Base-by-base conservation (phyloP, 208 protist species). In the Naegleria gruberi region DNA sequence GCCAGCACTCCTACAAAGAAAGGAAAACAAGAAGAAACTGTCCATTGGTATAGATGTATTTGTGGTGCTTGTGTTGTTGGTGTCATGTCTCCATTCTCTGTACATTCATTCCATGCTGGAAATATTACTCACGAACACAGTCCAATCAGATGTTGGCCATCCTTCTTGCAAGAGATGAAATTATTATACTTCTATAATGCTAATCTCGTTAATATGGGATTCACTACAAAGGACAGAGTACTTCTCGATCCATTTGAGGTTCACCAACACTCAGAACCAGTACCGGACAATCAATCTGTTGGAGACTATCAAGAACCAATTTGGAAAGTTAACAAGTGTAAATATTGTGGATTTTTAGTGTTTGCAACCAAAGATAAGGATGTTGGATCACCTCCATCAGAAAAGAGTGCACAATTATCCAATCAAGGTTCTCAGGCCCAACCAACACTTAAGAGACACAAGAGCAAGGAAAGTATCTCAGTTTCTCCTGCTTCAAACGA, bases 111-210 rank as follows among this genome's bases (percentile, higher is more conserved):
- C 6, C 46, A 51, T 57, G 15, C 34, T 65, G 23, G 34, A 47
- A 88, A 55, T 30, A 65, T 88, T 3, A 47, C 82, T n/a, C 30
- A 82, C 3, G 83, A 87, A 40, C 34, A 34, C 43, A 42, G n/a
- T 37, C 83, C 83, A 23, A n/a, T 87, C 10, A 7, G 44, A 40
- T n/a, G 4, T 42, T 88, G 84, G 84, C 84, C 84, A 43, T 40
- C n/a, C 19, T 88, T 88, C 45, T 23, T 88, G 6, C 45, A 88
- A 88, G 84, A 88, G 42, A 88, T 88, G 84, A 88, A 65, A 65
- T 40, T 65, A 43, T 10, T 88, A 2, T 88, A 88, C 8, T 88
- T 88, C 42, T 88, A 88, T 57, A 42, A 88, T 23, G n/a, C 45
- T 3, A 88, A 65, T 41, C 3, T n/a, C 10, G 7, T 88, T n/a